Percentiles rank a stretch among this genome's conserved stretches.
Evolutionary conservation across 345 rosid species (phyloP).

Genomic region (Lepidium sativum): DNA sequence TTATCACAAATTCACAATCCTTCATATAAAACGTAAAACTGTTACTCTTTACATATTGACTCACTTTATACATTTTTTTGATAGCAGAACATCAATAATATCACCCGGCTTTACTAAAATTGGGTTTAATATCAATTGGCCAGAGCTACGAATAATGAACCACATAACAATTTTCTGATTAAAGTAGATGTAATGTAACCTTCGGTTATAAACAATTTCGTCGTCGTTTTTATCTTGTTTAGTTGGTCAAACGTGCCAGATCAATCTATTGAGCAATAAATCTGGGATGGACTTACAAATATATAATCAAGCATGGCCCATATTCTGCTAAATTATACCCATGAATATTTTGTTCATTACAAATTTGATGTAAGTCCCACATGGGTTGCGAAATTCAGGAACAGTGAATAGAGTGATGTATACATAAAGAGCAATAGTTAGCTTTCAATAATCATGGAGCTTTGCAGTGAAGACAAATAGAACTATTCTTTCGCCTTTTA

Average conservation of each 20-base stretch:
- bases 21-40: too few relatives aligned
- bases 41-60: background rate
- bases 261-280: background rate
- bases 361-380: background rate
- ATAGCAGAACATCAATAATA: too few relatives aligned
- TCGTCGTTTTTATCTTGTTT: too few relatives aligned
- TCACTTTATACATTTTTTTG: background rate
- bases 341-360: too few relatives aligned
- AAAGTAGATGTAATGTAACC: too few relatives aligned
- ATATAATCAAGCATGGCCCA: too few relatives aligned
- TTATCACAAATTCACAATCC: background rate
- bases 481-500: constrained; percentile 51
- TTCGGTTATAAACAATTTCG: too few relatives aligned
- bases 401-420: background rate
- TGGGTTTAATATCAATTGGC: too few relatives aligned
- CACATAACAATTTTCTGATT: too few relatives aligned
- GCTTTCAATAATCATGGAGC: background rate
- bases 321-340: too few relatives aligned
- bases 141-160: background rate
- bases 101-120: background rate
- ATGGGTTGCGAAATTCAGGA: background rate
- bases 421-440: background rate
- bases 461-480: constrained; percentile 23
- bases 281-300: too few relatives aligned
- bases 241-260: too few relatives aligned